phyloP scores from a whole-genome alignment of 345 rosid genomes.

The Citrus sinensis region DNA sequence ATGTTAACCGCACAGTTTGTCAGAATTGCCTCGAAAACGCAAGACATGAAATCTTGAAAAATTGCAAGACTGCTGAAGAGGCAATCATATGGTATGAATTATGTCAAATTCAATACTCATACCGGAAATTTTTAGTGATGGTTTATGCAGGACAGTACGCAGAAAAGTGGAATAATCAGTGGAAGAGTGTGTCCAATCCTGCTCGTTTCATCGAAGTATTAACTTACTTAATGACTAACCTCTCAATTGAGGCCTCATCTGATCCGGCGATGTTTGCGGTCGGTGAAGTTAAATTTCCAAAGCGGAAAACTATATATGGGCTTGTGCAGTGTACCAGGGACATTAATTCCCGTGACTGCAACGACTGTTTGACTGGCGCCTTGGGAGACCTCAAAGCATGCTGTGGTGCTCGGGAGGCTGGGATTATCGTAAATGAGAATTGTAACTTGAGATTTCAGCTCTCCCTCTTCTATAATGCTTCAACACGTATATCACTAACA shows the following conservation, averaged over 20 bases:
- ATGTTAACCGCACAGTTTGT: constrained; percentile 16
- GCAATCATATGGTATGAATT: constrained; percentile 33
- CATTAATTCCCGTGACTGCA: constrained; percentile 14
- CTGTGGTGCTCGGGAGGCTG: constrained; percentile 24
- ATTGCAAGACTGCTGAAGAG: constrained; percentile 10
- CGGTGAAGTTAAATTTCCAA: constrained; percentile 16
- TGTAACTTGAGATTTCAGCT: constrained; percentile 38
- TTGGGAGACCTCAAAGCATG: constrained; percentile 19
- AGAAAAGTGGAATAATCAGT: background rate
- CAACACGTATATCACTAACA: constrained; percentile 10
- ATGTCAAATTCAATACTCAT: constrained; percentile 40
- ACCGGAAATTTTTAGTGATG: background rate
- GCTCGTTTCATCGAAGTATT: background rate
- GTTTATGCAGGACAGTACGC: constrained; percentile 32
- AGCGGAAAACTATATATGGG: constrained; percentile 19
- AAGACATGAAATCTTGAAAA: constrained; percentile 7
- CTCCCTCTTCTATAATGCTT: constrained; percentile 26
- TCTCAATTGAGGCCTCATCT: constrained; percentile 19
- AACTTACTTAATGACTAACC: constrained; percentile 15
- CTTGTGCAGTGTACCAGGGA: constrained; percentile 42
- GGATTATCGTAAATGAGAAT: constrained; percentile 26
- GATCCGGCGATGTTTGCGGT: constrained; percentile 25
- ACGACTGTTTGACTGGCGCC: constrained; percentile 18
- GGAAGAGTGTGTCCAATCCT: constrained; percentile 18
- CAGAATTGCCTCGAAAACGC: constrained; percentile 28